Evolutionary conservation across 352 stramenopile species (phyloP).

Genomic region (Globisporangium carolinianum): DNA sequence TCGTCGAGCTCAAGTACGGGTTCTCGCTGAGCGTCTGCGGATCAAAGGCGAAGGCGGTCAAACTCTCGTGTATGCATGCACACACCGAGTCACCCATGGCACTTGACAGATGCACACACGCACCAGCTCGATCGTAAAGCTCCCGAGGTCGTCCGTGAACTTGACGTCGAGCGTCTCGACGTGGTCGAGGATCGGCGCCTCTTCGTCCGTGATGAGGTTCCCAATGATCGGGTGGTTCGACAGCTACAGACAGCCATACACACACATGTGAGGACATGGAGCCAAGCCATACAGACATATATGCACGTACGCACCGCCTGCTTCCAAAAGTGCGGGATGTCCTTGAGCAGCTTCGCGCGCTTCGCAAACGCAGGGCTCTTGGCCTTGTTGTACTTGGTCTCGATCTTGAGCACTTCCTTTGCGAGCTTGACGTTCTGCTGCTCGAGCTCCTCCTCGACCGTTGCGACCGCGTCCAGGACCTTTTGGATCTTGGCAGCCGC

Average conservation of each 20-base stretch:
- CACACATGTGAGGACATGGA: background rate
- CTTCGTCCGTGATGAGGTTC: constrained; percentile 35
- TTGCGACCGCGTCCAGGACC: constrained; percentile 38
- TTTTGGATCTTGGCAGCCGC: constrained; percentile 45
- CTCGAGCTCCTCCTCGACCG: constrained; percentile 61
- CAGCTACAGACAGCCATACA: constrained; percentile 28
- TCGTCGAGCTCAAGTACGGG: constrained; percentile 40
- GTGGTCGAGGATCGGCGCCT: constrained; percentile 45
- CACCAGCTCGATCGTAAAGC: constrained; percentile 73
- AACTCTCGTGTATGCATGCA: background rate
- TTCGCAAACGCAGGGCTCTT: constrained; percentile 65
- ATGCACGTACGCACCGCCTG: constrained; percentile 35
- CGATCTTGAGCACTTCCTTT: constrained; percentile 60
- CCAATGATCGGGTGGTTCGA: constrained; percentile 62
- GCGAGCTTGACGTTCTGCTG: constrained; percentile 54
- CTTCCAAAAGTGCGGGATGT: constrained; percentile 77
- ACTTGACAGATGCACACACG: background rate
- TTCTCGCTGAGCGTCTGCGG: constrained; percentile 63
- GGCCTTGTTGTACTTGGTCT: constrained; percentile 69
- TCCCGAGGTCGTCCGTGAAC: constrained; percentile 53
- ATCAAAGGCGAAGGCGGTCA: background rate
- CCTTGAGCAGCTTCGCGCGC: constrained; percentile 48
- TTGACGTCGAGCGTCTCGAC: constrained; percentile 52
- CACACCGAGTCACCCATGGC: background rate
- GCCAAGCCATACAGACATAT: background rate